Conservation (phyloP, 768 basidiomycete genomes). For the Suillus tomentosus region DNA sequence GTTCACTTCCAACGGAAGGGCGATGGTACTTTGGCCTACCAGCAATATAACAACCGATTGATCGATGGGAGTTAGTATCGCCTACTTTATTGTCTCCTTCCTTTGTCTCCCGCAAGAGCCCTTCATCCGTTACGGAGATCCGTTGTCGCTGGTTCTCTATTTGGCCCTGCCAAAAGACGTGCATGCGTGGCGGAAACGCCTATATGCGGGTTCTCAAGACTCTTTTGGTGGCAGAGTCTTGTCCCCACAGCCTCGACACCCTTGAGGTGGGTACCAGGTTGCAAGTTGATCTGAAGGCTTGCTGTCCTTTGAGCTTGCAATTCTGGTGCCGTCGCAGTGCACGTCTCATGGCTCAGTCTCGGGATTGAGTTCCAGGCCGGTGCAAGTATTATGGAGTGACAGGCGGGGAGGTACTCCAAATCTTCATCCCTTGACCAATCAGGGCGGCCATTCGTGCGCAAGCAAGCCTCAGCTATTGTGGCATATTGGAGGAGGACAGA, state of each 20-base stretch:
- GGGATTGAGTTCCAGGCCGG: conserved; percentile 34
- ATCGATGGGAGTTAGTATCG: conserved; percentile 99
- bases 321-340: conserved; percentile 27
- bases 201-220: conserved; percentile 33
- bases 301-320: conserved; percentile 30
- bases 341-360: conserved; percentile 30
- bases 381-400: conserved; percentile 35
- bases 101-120: conserved; percentile 28
- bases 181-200: conserved; percentile 16
- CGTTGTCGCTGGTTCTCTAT: conserved; percentile 26
- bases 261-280: conserved; percentile 27
- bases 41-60: conserved; percentile 96
- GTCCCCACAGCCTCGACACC: conserved; percentile 30
- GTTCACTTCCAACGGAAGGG: conserved; percentile 86
- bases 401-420: conserved; percentile 27
- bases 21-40: conserved; percentile 89
- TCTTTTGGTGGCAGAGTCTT: conserved; percentile 28
- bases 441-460: conserved; percentile 31
- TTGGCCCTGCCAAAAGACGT: conserved; percentile 18
- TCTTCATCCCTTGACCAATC: conserved; percentile 38
- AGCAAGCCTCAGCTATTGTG: conserved; percentile 25
- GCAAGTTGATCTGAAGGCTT: conserved; percentile 27
- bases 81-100: conserved; percentile 38
- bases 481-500: conserved; percentile 28
- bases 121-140: conserved; percentile 21